Evolutionary conservation across 1,139 yeast genomes (phyloP), one percentile per base, ranked within the genome.

Genomic region (Suhomyces wounanorum): DNA sequence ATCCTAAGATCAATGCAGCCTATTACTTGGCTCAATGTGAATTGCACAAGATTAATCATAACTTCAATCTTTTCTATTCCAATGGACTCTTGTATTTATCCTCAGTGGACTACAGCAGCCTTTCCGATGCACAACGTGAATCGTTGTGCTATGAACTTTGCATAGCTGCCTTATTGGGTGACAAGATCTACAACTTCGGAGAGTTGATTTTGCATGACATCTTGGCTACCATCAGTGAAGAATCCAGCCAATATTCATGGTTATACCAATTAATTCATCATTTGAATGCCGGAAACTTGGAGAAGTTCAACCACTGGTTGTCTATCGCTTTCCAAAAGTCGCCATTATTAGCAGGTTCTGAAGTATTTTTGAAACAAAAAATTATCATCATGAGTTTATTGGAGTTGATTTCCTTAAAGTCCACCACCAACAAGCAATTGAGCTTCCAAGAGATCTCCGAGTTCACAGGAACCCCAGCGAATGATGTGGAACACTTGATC

Each of bases 111-210:
- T 40, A 40, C 33, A 79, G 72, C 57, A 54, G 47, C 43, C 50
- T 57, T 48, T 10, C 44, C 1, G 55, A 50, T 9, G 51, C 45
- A 6, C 54, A 53, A 40, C 78, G 78, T 57, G 50, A 52, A 30
- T 54, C 57, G 31, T 75, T 90, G 51, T 94, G 97, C 25, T 84
- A 85, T 62, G 96, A 94, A 59, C 79, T 94, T 61, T 81, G 96
- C 53, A 79, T 91, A 48, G 85, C 96, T 41, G 99, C 98, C 0
- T 75, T 94, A 55, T 77, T 94, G 59, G 99, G 98, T 44, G 96
- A 91, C 63, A 85, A 84, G 65, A 89, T 94, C 59, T 95, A 91
- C 76, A 94, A 92, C 72, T 94, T 94, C 69, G 99, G 99, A 48
- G 99, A 95, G 70, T 81, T 94, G 58, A 80, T 94, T 53, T 83